These are phyloP conservation scores for Ustilaginoidea virens DNA, from an alignment of 2,329 filamentous ascomycete species.

Conservation along the genomic window DNA sequence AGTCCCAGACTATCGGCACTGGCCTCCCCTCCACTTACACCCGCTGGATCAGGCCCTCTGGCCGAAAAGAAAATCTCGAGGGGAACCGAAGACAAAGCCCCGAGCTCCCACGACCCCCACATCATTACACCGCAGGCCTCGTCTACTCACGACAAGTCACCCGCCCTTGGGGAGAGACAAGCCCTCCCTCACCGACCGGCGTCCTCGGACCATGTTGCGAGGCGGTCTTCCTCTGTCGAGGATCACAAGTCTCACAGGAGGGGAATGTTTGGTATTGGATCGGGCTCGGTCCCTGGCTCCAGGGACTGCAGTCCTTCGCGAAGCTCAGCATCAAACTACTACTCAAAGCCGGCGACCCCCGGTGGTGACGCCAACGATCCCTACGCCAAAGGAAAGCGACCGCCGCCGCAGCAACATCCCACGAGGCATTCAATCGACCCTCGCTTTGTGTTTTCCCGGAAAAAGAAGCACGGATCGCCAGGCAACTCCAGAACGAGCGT, in stretches of 20 bases:
- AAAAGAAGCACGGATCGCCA: conserved; percentile 50
- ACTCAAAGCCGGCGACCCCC: conserved; percentile 63
- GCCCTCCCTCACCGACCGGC: conserved; percentile 25
- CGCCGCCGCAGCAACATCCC: conserved; percentile 49
- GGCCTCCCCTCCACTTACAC: conserved; percentile 81
- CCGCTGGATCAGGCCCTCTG: conserved; percentile 50
- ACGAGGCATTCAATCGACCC: conserved; percentile 53
- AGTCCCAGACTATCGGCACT: conserved; percentile 56
- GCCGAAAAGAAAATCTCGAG: conserved; percentile 13
- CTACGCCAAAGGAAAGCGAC: conserved; percentile 68
- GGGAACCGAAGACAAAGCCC: conserved; percentile 21
- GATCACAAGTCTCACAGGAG: conserved; percentile 30
- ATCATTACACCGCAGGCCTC: conserved; percentile 58
- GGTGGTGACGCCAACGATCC: conserved; percentile 70
- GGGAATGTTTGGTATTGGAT: conserved; percentile 36
- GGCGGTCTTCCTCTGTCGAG: conserved; percentile 25
- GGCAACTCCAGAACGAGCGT: conserved; percentile 34
- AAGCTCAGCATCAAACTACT: conserved; percentile 44
- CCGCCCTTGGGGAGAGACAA: conserved; percentile 24
- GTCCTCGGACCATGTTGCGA: conserved; percentile 26
- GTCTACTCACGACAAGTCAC: conserved; percentile 34
- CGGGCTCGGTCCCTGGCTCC: conserved; percentile 40
- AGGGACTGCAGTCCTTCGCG: conserved; percentile 51
- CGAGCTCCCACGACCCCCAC: conserved; percentile 21
- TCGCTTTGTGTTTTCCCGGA: conserved; percentile 68